Evolutionary conservation across 192 early-diverging fungal species (phyloP).

Genomic region (Mortierella antarctica): DNA sequence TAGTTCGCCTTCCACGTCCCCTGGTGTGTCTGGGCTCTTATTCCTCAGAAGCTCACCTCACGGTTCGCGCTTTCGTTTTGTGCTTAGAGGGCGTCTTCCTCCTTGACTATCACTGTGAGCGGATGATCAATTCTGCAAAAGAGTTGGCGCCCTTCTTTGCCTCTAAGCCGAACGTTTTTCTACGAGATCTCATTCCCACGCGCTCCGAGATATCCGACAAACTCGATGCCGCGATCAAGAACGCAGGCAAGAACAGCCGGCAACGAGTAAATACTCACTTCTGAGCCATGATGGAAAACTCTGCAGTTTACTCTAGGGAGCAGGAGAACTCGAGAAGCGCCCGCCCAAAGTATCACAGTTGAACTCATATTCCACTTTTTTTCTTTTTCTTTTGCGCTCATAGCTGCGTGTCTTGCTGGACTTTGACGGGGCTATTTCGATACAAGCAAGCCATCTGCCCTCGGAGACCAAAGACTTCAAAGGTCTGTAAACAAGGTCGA

Average conservation of each 20-base stretch:
- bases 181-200: conserved; percentile 39
- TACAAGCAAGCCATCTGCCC: conserved; percentile 41
- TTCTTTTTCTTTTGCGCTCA: neutral
- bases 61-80: neutral
- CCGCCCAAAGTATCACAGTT: neutral
- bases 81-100: conserved; percentile 38
- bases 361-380: neutral
- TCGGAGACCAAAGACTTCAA: conserved; percentile 30
- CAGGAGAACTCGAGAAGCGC: neutral
- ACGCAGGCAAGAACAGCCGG: conserved; percentile 25
- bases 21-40: neutral
- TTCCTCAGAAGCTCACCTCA: neutral
- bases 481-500: neutral
- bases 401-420: conserved; percentile 38
- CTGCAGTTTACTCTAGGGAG: neutral
- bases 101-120: conserved; percentile 38
- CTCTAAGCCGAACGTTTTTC: conserved; percentile 22
- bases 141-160: conserved; percentile 18
- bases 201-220: conserved; percentile 38
- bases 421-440: conserved; percentile 43
- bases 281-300: neutral
- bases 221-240: conserved; percentile 30
- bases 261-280: conserved; percentile 23
- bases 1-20: neutral
- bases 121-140: conserved; percentile 49